Base-by-base conservation (phyloP, 192 early-diverging fungal species). In the Entophlyctis luteolus region DNA sequence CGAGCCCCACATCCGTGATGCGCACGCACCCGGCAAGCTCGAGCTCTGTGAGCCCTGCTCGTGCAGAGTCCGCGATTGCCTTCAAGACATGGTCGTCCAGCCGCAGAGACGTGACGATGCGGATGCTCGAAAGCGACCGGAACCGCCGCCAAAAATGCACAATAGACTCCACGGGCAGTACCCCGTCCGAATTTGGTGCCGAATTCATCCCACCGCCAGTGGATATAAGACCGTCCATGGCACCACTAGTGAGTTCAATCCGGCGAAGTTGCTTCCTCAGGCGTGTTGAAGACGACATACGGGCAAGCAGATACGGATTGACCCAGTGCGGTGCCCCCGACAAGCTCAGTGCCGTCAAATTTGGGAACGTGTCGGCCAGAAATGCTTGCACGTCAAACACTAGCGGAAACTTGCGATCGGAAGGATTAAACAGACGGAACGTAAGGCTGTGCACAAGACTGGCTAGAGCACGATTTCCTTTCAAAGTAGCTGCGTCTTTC, bases 381-480 rank as follows among this genome's bases (percentile, higher is more conserved):
- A 62, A 62, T 5, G 59, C n/a, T 48, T 62, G 59, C 22, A 62
- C 39, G 35, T 62, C 59, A 62, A 62, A 62, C 23, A 14, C 31
- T 3, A 33, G 42, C 4, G 59, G 42, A 35, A 53, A 62, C 18
- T 31, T 48, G 8, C 42, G n/a, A 28, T 62, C 59, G 0, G 14
- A 18, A 2, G 59, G 59, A 31, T 54, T 12, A 28, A 62, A 62
- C 4, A 62, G 20, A 22, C 48, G 46, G 59, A 62, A 62, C 16
- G 59, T 10, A 33, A 62, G 18, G 10, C 39, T 48, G 42, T 48
- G 46, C 8, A 62, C 59, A 29, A 48, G 59, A 8, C 31, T 6
- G 59, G 59, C 59, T 6, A 62, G 46, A 18, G 12, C 18, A 10
- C 12, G 46, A 28, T 48, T 42, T 10, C 39, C 39, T 20, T 16